Conservation (phyloP, 192 early-diverging fungal species). For the Thamnidium elegans region DNA sequence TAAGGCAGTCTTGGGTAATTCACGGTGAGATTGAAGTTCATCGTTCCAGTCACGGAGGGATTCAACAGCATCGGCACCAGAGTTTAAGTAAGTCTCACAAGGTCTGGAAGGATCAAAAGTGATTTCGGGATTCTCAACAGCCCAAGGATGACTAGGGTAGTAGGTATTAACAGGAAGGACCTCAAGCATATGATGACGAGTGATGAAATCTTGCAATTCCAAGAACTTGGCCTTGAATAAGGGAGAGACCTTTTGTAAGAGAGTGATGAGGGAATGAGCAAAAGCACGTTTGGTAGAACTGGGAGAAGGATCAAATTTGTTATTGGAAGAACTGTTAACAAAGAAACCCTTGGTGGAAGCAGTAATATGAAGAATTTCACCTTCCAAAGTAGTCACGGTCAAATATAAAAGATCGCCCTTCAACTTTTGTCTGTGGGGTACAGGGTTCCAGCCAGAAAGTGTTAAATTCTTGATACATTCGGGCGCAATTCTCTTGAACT, state of each 20-base stretch:
- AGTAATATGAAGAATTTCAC: slow-evolving; percentile 82
- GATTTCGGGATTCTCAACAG: slow-evolving; percentile 55
- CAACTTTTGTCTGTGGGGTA: slow-evolving; percentile 68
- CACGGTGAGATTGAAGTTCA: slow-evolving; percentile 85
- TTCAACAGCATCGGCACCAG: slow-evolving; percentile 59
- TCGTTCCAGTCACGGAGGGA: slow-evolving; percentile 96
- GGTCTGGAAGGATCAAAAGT: slow-evolving; percentile 62
- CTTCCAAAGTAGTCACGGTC: slow-evolving; percentile 82
- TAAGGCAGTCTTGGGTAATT: slow-evolving; percentile 70
- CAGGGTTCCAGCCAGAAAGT: slow-evolving; percentile 93
- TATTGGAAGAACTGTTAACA: slow-evolving; percentile 75
- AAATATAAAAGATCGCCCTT: slow-evolving; percentile 92
- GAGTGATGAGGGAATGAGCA: slow-evolving; percentile 65
- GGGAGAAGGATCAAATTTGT: slow-evolving; percentile 60
- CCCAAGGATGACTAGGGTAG: slow-evolving; percentile 80
- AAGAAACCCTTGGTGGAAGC: slow-evolving; percentile 82
- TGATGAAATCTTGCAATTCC: slow-evolving; percentile 61
- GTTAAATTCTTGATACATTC: slow-evolving; percentile 71
- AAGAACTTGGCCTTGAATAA: slow-evolving; percentile 68
- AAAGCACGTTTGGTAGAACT: slow-evolving; percentile 41
- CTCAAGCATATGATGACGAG: slow-evolving; percentile 71
- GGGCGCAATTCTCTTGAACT: slow-evolving; percentile 50
- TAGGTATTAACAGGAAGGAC: slow-evolving; percentile 69
- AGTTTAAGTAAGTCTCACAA: slow-evolving; percentile 60
- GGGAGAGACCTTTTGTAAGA: slow-evolving; percentile 65